Percentiles rank a stretch among this genome's conserved stretches.
These are phyloP conservation scores for Rhizopogon vinicolor DNA, from an alignment of 768 basidiomycete species.

Conservation along the genomic window DNA sequence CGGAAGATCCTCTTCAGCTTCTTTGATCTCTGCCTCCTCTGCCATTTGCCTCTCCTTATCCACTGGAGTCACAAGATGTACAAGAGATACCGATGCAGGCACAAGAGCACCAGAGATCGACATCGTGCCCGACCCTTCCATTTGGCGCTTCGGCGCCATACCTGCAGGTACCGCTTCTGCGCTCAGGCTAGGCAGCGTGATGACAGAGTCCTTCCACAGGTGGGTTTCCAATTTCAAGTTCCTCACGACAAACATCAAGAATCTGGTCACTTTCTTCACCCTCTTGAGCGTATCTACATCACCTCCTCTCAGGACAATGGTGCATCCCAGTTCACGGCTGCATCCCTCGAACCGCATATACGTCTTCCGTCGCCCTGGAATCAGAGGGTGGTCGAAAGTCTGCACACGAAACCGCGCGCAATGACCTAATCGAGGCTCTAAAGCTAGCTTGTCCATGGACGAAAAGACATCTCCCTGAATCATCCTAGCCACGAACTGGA, in stretches of 20 bases:
- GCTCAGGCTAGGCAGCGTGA: conserved; percentile 65
- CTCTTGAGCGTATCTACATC: conserved; percentile 75
- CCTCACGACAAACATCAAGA: conserved; percentile 88
- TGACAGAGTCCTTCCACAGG: conserved; percentile 87
- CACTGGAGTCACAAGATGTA: conserved; percentile 14
- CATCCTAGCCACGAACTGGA: conserved; percentile 87
- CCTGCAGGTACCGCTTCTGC: conserved; percentile 56
- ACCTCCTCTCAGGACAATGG: conserved; percentile 86
- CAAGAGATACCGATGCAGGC: conserved; percentile 20
- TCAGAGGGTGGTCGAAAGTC: conserved; percentile 91
- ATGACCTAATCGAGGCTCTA: conserved; percentile 87
- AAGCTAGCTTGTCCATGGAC: conserved; percentile 89
- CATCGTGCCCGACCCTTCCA: conserved; percentile 17
- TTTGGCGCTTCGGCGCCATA: conserved; percentile 14
- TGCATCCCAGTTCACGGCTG: conserved; percentile 88
- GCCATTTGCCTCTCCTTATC: conserved; percentile 13
- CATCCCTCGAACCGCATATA: conserved; percentile 99
- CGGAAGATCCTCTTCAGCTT: conserved; percentile 45
- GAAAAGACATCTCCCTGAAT: conserved; percentile 94
- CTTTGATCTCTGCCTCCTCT: conserved; percentile 17
- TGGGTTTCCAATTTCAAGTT: conserved; percentile 93
- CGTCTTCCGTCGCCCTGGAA: conserved; percentile 92
- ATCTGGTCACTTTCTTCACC: conserved; percentile 90
- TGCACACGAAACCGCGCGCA: conserved; percentile 84
- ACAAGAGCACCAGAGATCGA: conserved; percentile 9